Base-by-base conservation (phyloP, 2,329 filamentous ascomycete species). In the Fusarium protoensiforme region DNA sequence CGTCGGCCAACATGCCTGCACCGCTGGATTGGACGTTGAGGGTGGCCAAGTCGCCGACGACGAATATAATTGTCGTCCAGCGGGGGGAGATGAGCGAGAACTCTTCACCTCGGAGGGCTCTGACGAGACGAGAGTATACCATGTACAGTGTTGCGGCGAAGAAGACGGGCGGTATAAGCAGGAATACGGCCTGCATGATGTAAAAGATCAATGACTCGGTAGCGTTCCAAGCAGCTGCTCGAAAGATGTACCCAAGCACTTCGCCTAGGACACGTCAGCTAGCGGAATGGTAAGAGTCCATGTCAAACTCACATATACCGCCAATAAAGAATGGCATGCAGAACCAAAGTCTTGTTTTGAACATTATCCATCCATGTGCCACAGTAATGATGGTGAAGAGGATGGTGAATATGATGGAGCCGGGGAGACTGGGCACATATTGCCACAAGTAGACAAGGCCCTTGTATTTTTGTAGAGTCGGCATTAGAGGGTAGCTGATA, bases 291-390 rank as follows among this genome's bases (percentile, higher is more conserved):
- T 16, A 2, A 35, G 5, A 16, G 14, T 35, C 33, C 33, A 7
- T 16, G 13, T 5, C 6, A 11, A 1, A 10, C 86, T 31, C 80
- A 87, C 86, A 84, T 4, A 83, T 27, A 1, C 84, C 85, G 0
- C 87, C 87, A 2, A 86, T 71, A 18, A 85, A 71, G 61, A 88
- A 84, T 0, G 84, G 81, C 1, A 84, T 79, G 66, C 87, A 87
- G 72, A 86, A 89, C 83, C 85, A 88, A 13, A 83, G 84, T 36
- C 82, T 80, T 3, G 83, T 83, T 29, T 80, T 83, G 22, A 83
- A 73, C 46, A 87, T 80, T 29, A 83, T 82, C 67, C 78, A 85
- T 1, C 73, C 69, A 68, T 89, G 87, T 2, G 77, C 71, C 1
- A 75, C 35, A 0, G 87, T 85, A 1, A 84, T 72, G 3, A 83